Percentiles rank a stretch among this genome's conserved stretches.
Evolutionary conservation across 2,329 filamentous ascomycete species (phyloP).

Genomic region (Exophiala oligosperma): DNA sequence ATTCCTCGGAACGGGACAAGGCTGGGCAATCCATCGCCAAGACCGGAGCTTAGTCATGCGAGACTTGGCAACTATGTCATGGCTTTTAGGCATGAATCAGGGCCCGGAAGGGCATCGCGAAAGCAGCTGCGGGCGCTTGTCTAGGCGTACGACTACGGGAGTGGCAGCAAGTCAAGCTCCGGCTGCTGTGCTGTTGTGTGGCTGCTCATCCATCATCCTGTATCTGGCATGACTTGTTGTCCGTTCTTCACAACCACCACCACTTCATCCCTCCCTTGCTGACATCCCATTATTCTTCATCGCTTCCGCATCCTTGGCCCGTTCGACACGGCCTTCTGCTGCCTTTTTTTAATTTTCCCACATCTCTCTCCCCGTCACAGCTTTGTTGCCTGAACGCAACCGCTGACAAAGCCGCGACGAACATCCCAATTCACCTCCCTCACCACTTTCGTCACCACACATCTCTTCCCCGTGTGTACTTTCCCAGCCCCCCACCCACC

Average conservation of each 20-base stretch:
- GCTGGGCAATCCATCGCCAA: neutral
- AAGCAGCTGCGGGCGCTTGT: neutral
- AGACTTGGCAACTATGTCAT: slow-evolving; percentile 2
- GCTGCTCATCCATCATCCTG: slow-evolving; percentile 4
- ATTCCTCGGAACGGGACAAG: neutral
- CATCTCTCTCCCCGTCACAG: slow-evolving; percentile 8
- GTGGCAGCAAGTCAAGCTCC: neutral
- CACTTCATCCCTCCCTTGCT: slow-evolving; percentile 15
- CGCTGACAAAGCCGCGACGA: slow-evolving; percentile 19
- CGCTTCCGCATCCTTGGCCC: slow-evolving; percentile 5
- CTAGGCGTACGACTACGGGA: neutral
- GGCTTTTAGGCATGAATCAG: neutral
- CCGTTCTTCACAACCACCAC: neutral
- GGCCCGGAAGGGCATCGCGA: neutral
- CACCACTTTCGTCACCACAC: slow-evolving; percentile 7
- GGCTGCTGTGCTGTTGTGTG: neutral
- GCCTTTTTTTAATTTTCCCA: neutral
- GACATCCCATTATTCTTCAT: slow-evolving; percentile 20
- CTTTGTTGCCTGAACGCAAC: slow-evolving; percentile 17
- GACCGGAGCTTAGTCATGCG: neutral
- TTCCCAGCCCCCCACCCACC: neutral
- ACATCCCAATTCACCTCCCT: slow-evolving; percentile 4
- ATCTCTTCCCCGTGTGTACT: neutral
- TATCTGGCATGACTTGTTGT: slow-evolving; percentile 9
- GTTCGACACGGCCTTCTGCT: neutral